A percentile compares a stretch with the other conserved stretches of the same genome.
Evolutionary conservation across 2,329 filamentous ascomycete species (phyloP).

Genomic region (Xylaria sp.): DNA sequence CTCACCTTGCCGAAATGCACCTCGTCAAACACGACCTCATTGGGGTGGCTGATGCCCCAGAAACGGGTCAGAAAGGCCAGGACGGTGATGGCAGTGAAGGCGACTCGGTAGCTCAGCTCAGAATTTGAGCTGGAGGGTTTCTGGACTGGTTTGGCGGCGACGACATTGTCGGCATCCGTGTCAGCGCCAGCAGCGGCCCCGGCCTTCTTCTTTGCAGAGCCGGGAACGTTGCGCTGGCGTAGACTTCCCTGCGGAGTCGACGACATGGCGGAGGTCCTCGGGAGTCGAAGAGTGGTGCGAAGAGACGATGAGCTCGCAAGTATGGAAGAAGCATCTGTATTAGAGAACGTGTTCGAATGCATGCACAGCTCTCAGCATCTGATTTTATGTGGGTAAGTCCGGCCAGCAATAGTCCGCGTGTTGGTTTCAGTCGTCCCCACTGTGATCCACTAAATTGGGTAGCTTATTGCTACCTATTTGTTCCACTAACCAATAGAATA

Average conservation of each 20-base stretch:
- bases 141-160: constrained; percentile 55
- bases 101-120: constrained; percentile 89
- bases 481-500: constrained; percentile 2
- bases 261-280: constrained; percentile 51
- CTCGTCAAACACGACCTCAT: constrained; percentile 98
- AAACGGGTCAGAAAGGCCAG: constrained; percentile 93
- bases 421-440: constrained; percentile 11
- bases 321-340: constrained; percentile 6
- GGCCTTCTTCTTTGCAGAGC: constrained; percentile 63
- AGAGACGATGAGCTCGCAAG: constrained; percentile 8
- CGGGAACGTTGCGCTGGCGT: constrained; percentile 67
- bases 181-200: constrained; percentile 55
- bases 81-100: constrained; percentile 78
- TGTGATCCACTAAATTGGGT: not conserved
- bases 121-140: constrained; percentile 56
- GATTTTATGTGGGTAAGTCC: constrained; percentile 3
- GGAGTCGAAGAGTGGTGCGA: constrained; percentile 14
- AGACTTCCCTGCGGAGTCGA: constrained; percentile 67
- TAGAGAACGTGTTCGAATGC: constrained; percentile 11
- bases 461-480: not conserved
- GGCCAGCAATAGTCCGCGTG: not conserved
- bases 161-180: constrained; percentile 63
- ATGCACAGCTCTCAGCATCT: constrained; percentile 12
- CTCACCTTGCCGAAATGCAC: constrained; percentile 98
- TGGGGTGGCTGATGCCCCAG: constrained; percentile 94